Conservation (phyloP, 768 basidiomycete genomes). For the Termitomyces sp. region DNA sequence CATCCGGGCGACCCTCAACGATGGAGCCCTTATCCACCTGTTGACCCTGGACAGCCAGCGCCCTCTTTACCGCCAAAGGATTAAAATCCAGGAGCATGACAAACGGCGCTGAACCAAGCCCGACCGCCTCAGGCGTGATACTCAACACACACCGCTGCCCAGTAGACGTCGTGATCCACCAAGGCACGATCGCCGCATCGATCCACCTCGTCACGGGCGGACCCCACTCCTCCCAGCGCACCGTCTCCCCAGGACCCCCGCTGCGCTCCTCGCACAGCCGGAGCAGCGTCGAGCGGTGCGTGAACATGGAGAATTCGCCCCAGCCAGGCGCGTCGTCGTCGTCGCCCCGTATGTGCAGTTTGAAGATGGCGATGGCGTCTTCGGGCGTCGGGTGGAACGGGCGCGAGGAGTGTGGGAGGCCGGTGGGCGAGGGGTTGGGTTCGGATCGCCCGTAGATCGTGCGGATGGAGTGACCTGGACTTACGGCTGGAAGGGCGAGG, state of each 20-base stretch:
- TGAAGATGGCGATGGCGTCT: slow-evolving; percentile 10
- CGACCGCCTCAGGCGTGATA: background rate
- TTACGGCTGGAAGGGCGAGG: slow-evolving; percentile 2
- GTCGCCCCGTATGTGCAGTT: slow-evolving; percentile 3
- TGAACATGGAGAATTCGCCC: slow-evolving; percentile 9
- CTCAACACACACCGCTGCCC: slow-evolving; percentile 18
- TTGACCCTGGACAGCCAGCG: background rate
- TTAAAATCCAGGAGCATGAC: slow-evolving; percentile 6
- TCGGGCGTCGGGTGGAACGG: slow-evolving; percentile 6
- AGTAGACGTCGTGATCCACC: slow-evolving; percentile 20
- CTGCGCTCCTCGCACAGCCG: background rate
- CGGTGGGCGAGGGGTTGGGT: slow-evolving; percentile 6
- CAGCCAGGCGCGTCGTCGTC: background rate
- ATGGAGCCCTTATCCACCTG: background rate
- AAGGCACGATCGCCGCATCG: slow-evolving; percentile 7
- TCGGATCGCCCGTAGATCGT: slow-evolving; percentile 8
- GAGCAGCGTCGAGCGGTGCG: slow-evolving; percentile 8
- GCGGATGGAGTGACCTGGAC: background rate
- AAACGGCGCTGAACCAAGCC: background rate
- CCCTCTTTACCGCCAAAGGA: background rate
- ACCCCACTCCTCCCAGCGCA: slow-evolving; percentile 16
- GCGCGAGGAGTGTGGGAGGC: background rate
- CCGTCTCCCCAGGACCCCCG: background rate
- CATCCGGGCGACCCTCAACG: background rate
- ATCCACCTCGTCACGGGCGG: slow-evolving; percentile 19